Conservation (phyloP, 768 basidiomycete genomes). For the Termitomyces sp. region DNA sequence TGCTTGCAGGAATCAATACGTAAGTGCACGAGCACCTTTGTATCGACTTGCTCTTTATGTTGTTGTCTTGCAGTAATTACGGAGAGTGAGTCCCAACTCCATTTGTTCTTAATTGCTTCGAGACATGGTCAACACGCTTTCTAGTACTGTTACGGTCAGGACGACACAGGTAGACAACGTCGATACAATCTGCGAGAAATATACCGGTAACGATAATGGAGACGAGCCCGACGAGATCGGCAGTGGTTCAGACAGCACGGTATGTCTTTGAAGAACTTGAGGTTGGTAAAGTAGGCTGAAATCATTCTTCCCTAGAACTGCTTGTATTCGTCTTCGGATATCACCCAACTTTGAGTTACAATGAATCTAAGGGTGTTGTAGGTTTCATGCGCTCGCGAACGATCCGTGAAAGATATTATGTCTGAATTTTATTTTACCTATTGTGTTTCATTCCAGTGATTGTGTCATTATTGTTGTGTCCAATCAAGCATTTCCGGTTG, state of each 20-base stretch:
- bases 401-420: not conserved
- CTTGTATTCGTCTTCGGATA: slow-evolving; percentile 24
- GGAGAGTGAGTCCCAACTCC: slow-evolving; percentile 23
- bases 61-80: slow-evolving; percentile 23
- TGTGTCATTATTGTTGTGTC: not conserved
- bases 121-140: not conserved
- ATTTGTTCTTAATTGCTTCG: not conserved
- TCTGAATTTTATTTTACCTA: not conserved
- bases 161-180: slow-evolving; percentile 26
- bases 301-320: slow-evolving; percentile 16
- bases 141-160: slow-evolving; percentile 27
- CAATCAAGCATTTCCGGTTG: not conserved
- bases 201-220: slow-evolving; percentile 25
- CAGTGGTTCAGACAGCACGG: slow-evolving; percentile 27
- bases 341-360: slow-evolving; percentile 13
- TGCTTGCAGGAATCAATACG: slow-evolving; percentile 29
- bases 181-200: slow-evolving; percentile 27
- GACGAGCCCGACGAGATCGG: slow-evolving; percentile 25
- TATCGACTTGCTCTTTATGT: not conserved
- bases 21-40: slow-evolving; percentile 12
- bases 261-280: slow-evolving; percentile 6
- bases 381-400: not conserved
- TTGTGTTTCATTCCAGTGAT: not conserved
- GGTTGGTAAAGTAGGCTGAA: not conserved
- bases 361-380: not conserved